Evolutionary conservation across 371 early-diverging fungal genomes (phyloP).

Genomic region (Sporodiniella umbellata): DNA sequence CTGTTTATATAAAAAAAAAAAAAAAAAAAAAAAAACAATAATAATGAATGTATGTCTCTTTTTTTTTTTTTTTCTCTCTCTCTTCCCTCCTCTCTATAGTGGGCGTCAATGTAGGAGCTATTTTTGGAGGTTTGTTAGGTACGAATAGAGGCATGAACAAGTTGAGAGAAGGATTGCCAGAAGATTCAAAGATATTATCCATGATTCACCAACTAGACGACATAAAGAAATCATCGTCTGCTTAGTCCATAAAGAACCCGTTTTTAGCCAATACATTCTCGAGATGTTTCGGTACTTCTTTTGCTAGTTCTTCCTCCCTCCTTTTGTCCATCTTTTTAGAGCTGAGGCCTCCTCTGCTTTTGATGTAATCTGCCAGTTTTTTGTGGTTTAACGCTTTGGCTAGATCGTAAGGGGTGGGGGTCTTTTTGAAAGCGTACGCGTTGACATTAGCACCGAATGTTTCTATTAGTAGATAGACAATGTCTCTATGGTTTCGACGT

Average conservation of each 20-base stretch:
- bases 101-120: conserved; percentile 32
- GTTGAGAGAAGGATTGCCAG: conserved; percentile 26
- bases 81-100: too few species aligned
- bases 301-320: conserved; percentile 27
- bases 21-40: neutral
- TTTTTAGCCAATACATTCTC: conserved; percentile 28
- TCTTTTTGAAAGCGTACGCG: conserved; percentile 28
- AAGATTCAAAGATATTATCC: conserved; percentile 26
- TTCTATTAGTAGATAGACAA: conserved; percentile 32
- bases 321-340: conserved; percentile 43
- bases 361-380: conserved; percentile 35
- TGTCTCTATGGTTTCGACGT: conserved; percentile 29
- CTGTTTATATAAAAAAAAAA: too few species aligned
- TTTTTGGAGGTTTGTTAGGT: conserved; percentile 33
- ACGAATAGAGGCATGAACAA: conserved; percentile 42
- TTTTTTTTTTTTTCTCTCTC: neutral
- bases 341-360: conserved; percentile 29
- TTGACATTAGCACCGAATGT: conserved; percentile 31
- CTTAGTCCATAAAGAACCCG: conserved; percentile 30
- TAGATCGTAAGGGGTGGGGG: conserved; percentile 35
- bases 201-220: conserved; percentile 33
- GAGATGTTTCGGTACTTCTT: conserved; percentile 27
- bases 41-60: neutral
- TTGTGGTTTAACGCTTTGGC: conserved; percentile 40
- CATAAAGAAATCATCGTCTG: conserved; percentile 14